These are phyloP conservation scores for Aureobasidium subglaciale DNA, from an alignment of 2,329 filamentous ascomycete genomes.

Conservation along the genomic window DNA sequence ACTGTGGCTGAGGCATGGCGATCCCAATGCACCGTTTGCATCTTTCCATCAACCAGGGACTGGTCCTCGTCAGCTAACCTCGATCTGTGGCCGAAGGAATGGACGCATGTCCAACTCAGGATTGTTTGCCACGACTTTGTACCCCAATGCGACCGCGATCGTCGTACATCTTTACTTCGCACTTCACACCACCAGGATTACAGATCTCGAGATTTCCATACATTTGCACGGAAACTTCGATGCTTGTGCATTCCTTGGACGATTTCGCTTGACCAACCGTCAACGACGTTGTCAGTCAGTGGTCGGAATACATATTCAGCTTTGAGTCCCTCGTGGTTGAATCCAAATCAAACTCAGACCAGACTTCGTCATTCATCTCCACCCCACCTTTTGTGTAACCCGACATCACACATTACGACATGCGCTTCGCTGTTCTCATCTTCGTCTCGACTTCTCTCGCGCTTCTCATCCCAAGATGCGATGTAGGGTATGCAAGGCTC, in stretches of 20 bases:
- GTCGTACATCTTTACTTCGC: not conserved
- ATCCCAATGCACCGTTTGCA: slow-evolving; percentile 6
- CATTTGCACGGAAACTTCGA: not conserved
- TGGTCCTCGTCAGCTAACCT: not conserved
- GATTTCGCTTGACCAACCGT: not conserved
- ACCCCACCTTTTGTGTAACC: not conserved
- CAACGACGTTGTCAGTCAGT: not conserved
- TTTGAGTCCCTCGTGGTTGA: not conserved
- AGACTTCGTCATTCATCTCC: not conserved
- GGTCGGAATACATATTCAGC: slow-evolving; percentile 8
- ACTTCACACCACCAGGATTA: not conserved
- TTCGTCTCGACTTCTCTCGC: slow-evolving; percentile 9
- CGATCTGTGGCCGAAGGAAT: slow-evolving; percentile 13
- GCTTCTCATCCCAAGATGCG: slow-evolving; percentile 9
- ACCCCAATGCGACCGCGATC: slow-evolving; percentile 2
- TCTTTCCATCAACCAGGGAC: slow-evolving; percentile 4
- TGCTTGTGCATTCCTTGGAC: slow-evolving; percentile 2
- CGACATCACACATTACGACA: not conserved
- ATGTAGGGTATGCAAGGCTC: not conserved
- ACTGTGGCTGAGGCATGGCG: slow-evolving; percentile 2
- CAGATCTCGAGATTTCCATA: not conserved
- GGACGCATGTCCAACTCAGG: slow-evolving; percentile 1
- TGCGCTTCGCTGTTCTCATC: not conserved
- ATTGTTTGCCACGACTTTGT: slow-evolving; percentile 12
- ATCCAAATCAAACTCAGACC: slow-evolving; percentile 4